Evolutionary conservation across 192 early-diverging fungal genomes (phyloP).

Genomic region (Rhizophagus clarus): DNA sequence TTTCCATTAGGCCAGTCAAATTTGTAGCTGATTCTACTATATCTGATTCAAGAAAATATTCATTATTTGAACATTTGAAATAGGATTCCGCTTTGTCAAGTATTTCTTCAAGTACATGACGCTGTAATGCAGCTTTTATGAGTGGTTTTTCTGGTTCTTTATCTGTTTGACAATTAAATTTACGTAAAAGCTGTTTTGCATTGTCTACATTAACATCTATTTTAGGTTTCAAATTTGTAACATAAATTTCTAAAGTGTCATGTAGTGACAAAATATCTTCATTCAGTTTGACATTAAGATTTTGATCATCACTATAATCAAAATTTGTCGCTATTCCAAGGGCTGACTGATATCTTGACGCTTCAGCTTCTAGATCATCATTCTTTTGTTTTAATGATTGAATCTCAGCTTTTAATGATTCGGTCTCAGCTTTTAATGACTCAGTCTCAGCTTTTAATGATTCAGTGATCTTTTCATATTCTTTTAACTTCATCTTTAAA

Average conservation of each 20-base stretch:
- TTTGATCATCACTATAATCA: not conserved
- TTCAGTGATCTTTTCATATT: no score
- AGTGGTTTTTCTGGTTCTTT: not conserved
- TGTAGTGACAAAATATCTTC: not conserved
- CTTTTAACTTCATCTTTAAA: not conserved
- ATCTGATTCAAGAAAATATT: not conserved
- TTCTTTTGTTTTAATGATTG: no score
- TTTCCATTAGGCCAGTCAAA: not conserved
- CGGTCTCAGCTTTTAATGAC: no score
- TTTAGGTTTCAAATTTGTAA: not conserved
- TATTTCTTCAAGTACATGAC: not conserved
- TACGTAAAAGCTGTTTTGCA: not conserved
- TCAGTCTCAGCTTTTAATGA: no score
- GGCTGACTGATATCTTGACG: not conserved
- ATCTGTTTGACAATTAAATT: not conserved
- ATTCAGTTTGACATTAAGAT: not conserved
- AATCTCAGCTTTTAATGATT: no score
- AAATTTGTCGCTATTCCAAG: not conserved
- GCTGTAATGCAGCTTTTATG: not conserved
- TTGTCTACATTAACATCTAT: not conserved
- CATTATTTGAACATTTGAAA: not conserved
- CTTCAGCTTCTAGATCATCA: not conserved
- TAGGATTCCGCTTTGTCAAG: not conserved
- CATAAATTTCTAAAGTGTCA: not conserved
- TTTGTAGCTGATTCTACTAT: not conserved